These are phyloP conservation scores for Xerocomus nothofagi DNA, from an alignment of 1,284 basidiomycete species.

Conservation along the genomic window DNA sequence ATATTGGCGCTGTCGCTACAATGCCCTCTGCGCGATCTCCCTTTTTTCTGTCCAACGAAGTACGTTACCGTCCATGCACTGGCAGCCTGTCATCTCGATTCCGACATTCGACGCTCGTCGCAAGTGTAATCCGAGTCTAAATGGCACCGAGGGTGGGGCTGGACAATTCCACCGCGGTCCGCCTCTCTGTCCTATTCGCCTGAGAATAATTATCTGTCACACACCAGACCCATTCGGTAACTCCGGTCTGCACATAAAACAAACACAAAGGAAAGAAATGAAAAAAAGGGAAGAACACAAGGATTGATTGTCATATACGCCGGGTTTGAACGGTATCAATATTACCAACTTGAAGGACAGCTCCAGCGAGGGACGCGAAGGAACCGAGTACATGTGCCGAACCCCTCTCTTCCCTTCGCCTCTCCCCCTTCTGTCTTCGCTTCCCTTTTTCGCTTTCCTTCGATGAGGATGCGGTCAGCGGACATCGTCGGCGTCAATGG, in stretches of 20 bases:
- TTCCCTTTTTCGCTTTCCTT: not conserved
- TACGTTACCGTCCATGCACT: slow-evolving; percentile 15
- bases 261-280: no score
- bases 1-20: not conserved
- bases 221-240: not conserved
- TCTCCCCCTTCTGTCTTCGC: no score
- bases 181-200: not conserved
- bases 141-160: not conserved
- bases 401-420: not conserved
- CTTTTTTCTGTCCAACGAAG: not conserved
- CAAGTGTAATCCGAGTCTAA: slow-evolving; percentile 1
- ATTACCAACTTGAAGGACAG: no score
- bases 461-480: no score
- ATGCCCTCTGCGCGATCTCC: not conserved
- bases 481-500: not conserved
- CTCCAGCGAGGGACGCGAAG: not conserved
- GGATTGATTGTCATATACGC: not conserved
- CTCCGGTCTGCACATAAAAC: not conserved
- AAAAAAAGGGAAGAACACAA: not conserved
- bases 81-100: not conserved
- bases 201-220: not conserved
- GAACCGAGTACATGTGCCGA: not conserved
- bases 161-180: not conserved
- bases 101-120: not conserved
- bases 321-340: no score